Conservation (phyloP, 2,329 filamentous ascomycete genomes). For the Graphiopsis chlorocephala region DNA sequence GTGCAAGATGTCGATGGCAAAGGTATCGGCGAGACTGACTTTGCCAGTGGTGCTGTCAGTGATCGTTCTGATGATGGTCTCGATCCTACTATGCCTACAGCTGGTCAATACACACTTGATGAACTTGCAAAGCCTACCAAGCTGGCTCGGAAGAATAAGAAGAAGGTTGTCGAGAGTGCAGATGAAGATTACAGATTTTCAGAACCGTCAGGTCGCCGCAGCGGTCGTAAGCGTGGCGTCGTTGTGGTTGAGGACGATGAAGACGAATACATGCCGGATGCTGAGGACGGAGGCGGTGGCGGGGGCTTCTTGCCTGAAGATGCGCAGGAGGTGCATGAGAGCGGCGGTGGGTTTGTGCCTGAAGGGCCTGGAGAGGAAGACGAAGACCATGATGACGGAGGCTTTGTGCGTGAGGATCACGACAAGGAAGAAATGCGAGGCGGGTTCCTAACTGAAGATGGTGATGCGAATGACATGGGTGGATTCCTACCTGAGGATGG, state of each 20-base stretch:
- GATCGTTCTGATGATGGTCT: not conserved
- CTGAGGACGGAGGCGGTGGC: slow-evolving; percentile 19
- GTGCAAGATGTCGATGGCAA: slow-evolving; percentile 2
- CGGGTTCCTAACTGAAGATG: slow-evolving; percentile 17
- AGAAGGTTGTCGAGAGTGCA: slow-evolving; percentile 17
- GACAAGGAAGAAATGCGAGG: slow-evolving; percentile 14
- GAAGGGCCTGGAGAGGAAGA: slow-evolving; percentile 21
- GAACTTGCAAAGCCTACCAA: slow-evolving; percentile 19
- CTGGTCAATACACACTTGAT: slow-evolving; percentile 23
- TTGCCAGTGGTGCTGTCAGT: slow-evolving; percentile 4
- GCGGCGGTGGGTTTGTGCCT: slow-evolving; percentile 20
- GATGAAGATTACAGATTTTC: slow-evolving; percentile 20
- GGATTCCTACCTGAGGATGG: not conserved
- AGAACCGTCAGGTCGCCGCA: not conserved
- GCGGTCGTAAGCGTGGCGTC: not conserved
- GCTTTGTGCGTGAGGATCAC: slow-evolving; percentile 31
- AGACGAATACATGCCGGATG: slow-evolving; percentile 24
- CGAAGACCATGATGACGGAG: slow-evolving; percentile 26
- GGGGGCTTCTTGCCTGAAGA: slow-evolving; percentile 34
- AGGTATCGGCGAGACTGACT: not conserved
- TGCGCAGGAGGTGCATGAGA: slow-evolving; percentile 15
- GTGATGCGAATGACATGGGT: not conserved
- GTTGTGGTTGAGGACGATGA: slow-evolving; percentile 27
- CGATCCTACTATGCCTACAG: slow-evolving; percentile 21
- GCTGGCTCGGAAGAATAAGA: slow-evolving; percentile 12